Percentiles rank a stretch among this genome's conserved stretches.
These are phyloP conservation scores for Rhizophora apiculata DNA, from an alignment of 345 rosid genomes.

Conservation along the genomic window DNA sequence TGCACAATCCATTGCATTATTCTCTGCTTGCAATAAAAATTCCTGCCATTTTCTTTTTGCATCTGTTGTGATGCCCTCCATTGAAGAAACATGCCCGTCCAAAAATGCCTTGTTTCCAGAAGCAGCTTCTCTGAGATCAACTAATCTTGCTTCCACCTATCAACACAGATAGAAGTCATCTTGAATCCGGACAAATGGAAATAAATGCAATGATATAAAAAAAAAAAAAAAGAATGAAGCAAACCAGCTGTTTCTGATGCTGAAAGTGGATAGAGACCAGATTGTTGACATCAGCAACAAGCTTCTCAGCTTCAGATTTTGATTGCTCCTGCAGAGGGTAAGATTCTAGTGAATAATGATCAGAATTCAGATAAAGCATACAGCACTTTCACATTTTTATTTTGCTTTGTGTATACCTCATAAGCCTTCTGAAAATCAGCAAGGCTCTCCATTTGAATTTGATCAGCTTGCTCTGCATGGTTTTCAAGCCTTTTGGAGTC, in stretches of 20 bases:
- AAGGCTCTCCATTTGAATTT: constrained; percentile 68
- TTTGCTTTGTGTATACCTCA: constrained; percentile 42
- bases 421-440: constrained; percentile 77
- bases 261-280: constrained; percentile 66
- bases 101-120: constrained; percentile 56
- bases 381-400: neutral
- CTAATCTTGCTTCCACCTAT: constrained; percentile 88
- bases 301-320: constrained; percentile 76
- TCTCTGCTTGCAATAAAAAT: constrained; percentile 67
- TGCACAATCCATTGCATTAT: constrained; percentile 61
- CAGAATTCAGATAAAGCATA: neutral
- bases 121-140: constrained; percentile 51
- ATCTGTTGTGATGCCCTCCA: constrained; percentile 62
- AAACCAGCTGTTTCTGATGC: constrained; percentile 80
- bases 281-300: constrained; percentile 72
- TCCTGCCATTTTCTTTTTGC: constrained; percentile 97
- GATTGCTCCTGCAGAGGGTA: constrained; percentile 68
- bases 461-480: constrained; percentile 55
- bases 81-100: constrained; percentile 57
- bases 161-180: constrained; percentile 26
- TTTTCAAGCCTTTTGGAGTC: constrained; percentile 56
- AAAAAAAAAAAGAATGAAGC: constrained; percentile 10
- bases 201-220: neutral
- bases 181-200: neutral
- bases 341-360: neutral